Evolutionary conservation across 164 flowering plant genomes (phyloP).

Genomic region (Sextonia rubra): DNA sequence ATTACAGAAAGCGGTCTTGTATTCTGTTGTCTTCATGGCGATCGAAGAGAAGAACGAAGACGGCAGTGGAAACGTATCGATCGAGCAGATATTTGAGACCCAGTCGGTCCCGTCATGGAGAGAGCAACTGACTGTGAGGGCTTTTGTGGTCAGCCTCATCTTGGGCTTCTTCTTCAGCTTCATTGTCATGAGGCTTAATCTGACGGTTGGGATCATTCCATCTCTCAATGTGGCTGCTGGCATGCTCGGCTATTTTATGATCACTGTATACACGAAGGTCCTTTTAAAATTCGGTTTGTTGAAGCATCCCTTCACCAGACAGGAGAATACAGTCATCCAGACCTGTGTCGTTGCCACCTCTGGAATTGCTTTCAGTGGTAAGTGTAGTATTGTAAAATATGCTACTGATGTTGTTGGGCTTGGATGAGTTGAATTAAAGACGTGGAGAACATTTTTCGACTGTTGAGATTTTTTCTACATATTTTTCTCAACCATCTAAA

Average conservation of each 20-base stretch:
- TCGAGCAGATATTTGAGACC: conserved; percentile 31
- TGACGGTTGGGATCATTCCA: conserved; percentile 64
- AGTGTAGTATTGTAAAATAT: not conserved
- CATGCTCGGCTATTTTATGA: conserved; percentile 43
- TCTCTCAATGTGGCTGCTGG: conserved; percentile 70
- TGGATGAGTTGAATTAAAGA: not conserved
- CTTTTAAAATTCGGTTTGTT: conserved; percentile 29
- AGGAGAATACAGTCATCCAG: conserved; percentile 70
- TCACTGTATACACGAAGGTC: conserved; percentile 34
- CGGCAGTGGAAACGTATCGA: not conserved
- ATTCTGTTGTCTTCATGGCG: too few relatives aligned
- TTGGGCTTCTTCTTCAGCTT: conserved; percentile 45
- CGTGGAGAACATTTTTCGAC: too few relatives aligned
- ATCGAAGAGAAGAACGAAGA: conserved; percentile 1
- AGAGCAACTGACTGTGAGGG: conserved; percentile 47
- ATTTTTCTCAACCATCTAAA: too few relatives aligned
- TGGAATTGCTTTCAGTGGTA: conserved; percentile 69
- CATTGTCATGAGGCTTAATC: conserved; percentile 53
- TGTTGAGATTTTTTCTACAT: too few relatives aligned
- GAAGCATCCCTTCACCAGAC: conserved; percentile 59
- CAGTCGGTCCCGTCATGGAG: conserved; percentile 40
- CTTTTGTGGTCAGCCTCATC: conserved; percentile 33
- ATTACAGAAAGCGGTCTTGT: too few relatives aligned
- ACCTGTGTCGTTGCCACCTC: conserved; percentile 61
- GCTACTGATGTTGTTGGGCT: not conserved